phyloP scores from a whole-genome alignment of 495 filamentous ascomycete species.

The Halenospora varia region DNA sequence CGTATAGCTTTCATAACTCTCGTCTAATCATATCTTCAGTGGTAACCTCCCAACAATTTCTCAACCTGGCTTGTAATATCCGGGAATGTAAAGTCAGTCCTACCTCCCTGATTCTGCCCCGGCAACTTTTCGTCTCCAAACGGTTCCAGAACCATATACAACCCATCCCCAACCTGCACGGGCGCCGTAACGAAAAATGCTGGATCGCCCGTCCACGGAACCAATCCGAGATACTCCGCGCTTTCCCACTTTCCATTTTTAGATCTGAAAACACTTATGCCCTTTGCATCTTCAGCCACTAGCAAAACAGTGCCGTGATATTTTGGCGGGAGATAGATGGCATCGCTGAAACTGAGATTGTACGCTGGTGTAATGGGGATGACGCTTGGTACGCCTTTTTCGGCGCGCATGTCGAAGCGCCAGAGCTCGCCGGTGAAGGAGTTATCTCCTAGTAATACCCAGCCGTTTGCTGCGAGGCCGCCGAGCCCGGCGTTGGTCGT shows the following conservation, averaged over 20 bases:
- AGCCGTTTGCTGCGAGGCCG: neutral
- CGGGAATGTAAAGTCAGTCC: too few relatives aligned
- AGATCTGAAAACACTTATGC: conserved; percentile 32
- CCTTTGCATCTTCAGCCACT: conserved; percentile 25
- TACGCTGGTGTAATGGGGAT: neutral
- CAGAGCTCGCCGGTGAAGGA: neutral
- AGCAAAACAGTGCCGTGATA: conserved; percentile 33
- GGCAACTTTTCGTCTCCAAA: too few relatives aligned
- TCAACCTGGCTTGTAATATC: too few relatives aligned
- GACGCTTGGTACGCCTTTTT: neutral
- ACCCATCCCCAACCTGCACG: too few relatives aligned
- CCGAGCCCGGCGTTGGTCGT: neutral
- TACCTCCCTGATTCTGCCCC: too few relatives aligned
- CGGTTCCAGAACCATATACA: too few relatives aligned
- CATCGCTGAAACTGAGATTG: conserved; percentile 17
- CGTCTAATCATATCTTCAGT: too few relatives aligned
- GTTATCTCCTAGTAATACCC: neutral
- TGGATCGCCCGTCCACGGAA: conserved; percentile 15
- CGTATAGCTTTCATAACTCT: too few relatives aligned
- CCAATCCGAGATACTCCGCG: conserved; percentile 32
- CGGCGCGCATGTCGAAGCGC: neutral
- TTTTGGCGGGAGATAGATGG: conserved; percentile 32
- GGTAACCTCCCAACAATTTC: too few relatives aligned
- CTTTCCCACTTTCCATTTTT: conserved; percentile 30
- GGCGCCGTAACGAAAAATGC: neutral